These are phyloP conservation scores for Cornus controversa DNA, from an alignment of 148 eudicot genomes.

Conservation along the genomic window DNA sequence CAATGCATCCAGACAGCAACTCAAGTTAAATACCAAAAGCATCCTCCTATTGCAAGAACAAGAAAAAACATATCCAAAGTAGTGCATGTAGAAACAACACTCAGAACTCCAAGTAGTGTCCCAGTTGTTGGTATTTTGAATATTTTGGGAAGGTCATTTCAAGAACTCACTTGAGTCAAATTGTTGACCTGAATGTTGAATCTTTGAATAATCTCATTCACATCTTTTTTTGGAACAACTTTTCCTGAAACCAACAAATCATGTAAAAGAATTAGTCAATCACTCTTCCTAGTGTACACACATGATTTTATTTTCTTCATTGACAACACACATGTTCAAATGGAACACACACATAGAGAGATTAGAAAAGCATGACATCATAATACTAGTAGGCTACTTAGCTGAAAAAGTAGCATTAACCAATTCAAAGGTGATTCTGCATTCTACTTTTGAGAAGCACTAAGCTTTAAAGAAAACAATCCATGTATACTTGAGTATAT, in stretches of 20 bases:
- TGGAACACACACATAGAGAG: background rate
- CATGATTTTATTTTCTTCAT: too few species aligned
- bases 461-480: background rate
- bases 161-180: constrained; percentile 79
- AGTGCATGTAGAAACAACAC: too few species aligned
- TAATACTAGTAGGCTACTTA: background rate
- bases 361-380: background rate
- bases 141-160: background rate
- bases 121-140: background rate
- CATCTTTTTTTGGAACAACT: constrained; percentile 58
- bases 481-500: background rate
- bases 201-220: constrained; percentile 54
- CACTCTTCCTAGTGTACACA: background rate
- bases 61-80: too few species aligned
- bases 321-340: background rate
- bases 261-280: background rate
- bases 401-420: background rate
- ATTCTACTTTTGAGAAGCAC: background rate
- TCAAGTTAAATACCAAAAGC: too few species aligned
- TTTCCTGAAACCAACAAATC: constrained; percentile 53
- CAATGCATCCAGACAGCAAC: too few species aligned
- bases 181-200: constrained; percentile 96
- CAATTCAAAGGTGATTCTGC: background rate
- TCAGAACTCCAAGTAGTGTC: background rate
- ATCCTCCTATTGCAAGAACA: too few species aligned